Percentiles rank a stretch among this genome's conserved stretches.
Evolutionary conservation across 192 early-diverging fungal species (phyloP).

Genomic region (Coemansia sp.): DNA sequence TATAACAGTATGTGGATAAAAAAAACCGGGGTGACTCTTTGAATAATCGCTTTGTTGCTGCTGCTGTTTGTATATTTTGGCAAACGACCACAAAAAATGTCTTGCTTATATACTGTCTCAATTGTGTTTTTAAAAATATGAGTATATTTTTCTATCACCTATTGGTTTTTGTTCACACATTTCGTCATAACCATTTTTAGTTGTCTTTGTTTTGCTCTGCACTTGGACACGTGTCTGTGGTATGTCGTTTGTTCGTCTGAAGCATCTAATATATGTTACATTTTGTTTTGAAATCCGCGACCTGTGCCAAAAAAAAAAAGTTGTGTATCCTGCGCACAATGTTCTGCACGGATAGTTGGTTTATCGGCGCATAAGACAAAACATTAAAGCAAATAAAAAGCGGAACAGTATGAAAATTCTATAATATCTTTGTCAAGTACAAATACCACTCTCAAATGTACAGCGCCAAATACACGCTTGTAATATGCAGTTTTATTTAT

Average conservation of each 20-base stretch:
- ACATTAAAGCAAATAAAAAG: no score
- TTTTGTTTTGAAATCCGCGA: not conserved
- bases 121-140: not conserved
- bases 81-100: not conserved
- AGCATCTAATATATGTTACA: not conserved
- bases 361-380: no score
- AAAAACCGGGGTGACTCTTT: no score
- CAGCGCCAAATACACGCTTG: no score
- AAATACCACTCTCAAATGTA: no score
- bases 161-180: not conserved
- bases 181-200: conserved; percentile 9
- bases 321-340: not conserved
- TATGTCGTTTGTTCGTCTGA: not conserved
- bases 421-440: no score
- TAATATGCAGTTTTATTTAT: no score
- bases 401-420: no score
- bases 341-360: no score
- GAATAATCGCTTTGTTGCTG: no score
- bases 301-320: not conserved
- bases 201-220: not conserved
- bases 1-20: not conserved
- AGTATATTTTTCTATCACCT: no score
- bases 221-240: not conserved
- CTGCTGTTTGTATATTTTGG: not conserved
- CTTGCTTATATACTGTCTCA: not conserved